Percentiles rank a stretch among this genome's conserved stretches.
phyloP scores from a whole-genome alignment of 2,329 filamentous ascomycete species.

The Trichoderma citrinoviride region DNA sequence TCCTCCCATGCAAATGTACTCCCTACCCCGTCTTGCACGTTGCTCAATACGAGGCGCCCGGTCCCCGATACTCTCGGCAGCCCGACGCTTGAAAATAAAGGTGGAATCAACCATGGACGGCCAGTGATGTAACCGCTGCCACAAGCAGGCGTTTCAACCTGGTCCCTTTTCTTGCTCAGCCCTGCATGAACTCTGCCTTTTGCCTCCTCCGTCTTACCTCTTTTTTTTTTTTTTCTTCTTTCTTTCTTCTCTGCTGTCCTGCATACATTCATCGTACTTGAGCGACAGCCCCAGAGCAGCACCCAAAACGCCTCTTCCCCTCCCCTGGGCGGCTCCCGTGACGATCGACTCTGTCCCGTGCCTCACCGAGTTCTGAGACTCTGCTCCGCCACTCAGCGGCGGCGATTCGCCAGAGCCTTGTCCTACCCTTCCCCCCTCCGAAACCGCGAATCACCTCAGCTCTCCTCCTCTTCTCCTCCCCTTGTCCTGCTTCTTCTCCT shows the following conservation, averaged over 20 bases:
- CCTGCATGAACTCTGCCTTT: neutral
- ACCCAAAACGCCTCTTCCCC: neutral
- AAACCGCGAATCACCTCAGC: neutral
- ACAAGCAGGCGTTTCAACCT: neutral
- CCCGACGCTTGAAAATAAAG: neutral
- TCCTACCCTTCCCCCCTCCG: neutral
- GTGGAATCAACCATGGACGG: neutral
- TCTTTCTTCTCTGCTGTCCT: neutral
- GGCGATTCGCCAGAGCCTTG: neutral
- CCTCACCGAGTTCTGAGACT: neutral
- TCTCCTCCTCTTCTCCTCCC: neutral
- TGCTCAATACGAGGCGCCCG: neutral
- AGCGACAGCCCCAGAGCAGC: neutral
- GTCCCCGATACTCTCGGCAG: slow-evolving; percentile 2
- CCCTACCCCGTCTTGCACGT: neutral
- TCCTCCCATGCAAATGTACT: neutral
- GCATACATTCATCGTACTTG: neutral
- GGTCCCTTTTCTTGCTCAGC: neutral
- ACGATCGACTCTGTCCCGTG: slow-evolving; percentile 1
- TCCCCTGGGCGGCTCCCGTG: neutral
- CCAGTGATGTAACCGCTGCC: slow-evolving; percentile 16
- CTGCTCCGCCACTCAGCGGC: slow-evolving; percentile 9
- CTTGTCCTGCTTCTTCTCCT: neutral
- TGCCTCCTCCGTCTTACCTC: neutral
- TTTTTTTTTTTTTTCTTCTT: neutral